Percentiles rank a stretch among this genome's conserved stretches.
phyloP scores from a whole-genome alignment of 148 eudicot genomes.

The Amaranthus palmeri region DNA sequence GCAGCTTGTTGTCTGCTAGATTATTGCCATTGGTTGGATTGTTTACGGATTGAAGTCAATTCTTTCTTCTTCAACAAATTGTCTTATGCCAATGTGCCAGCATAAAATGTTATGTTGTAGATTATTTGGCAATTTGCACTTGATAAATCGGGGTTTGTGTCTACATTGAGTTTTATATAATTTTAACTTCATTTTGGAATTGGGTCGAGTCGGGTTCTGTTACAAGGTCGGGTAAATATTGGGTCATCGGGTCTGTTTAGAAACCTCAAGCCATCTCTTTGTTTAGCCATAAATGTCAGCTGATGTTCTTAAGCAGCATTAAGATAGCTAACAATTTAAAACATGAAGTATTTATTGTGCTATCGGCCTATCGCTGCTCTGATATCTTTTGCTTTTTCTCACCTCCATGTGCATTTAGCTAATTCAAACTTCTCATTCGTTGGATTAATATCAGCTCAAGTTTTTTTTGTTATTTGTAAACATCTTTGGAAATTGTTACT shows the following conservation, averaged over 20 bases:
- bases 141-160: background rate
- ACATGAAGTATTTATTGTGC: background rate
- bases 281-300: no score
- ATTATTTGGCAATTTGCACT: background rate
- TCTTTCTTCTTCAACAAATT: background rate
- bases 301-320: no score
- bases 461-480: background rate
- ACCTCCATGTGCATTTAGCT: background rate
- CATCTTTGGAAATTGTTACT: background rate
- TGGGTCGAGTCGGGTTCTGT: no score
- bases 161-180: background rate
- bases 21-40: background rate
- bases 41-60: background rate
- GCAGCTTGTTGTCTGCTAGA: no score
- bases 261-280: no score
- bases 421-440: background rate
- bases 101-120: background rate
- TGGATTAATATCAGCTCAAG: background rate
- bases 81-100: background rate
- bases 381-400: background rate
- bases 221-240: background rate
- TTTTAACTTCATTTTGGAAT: background rate
- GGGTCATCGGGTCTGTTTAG: no score
- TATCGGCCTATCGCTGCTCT: background rate
- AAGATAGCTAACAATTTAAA: background rate